Evolutionary conservation across 805 yeast genomes (phyloP), one percentile per base, ranked within the genome.

Genomic region (Starmerella etchellsii): DNA sequence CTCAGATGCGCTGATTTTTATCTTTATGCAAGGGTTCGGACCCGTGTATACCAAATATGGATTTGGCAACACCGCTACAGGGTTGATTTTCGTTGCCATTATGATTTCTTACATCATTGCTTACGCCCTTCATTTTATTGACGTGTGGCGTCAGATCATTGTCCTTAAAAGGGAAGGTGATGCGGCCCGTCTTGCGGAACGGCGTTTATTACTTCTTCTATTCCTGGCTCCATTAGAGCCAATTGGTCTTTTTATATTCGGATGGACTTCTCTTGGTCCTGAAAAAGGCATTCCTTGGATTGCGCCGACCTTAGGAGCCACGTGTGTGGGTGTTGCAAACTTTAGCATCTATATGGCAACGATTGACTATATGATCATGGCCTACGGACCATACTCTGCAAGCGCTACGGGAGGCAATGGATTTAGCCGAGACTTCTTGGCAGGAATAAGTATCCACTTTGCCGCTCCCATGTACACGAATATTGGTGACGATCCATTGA

Each of bases 371-470:
- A 64, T 64, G 68, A 58, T 63, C 15, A 62, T 64, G 3, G 63
- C 66, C 6, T 64, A 64, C 43, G 67, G 67, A 9, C 65, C 63
- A 2, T 64, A 62, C 49, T 61, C 68, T 24, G 66, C 69, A 0
- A 63, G 67, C 14, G 68, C 69, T 7, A 63, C 68, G 3, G 68
- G 68, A 8, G 68, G 68, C 26, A 64, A 64, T 42, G 69, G 67
- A 5, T 63, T 62, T 44, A 62, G 68, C 14, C 56, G 69, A 34
- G 69, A 64, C 40, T 58, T 63, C 41, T 46, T 64, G 33, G 67
- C 67, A 2, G 69, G 69, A 44, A 51, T 64, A 32, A 48, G 64
- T 9, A 56, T 65, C 13, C 60, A 63, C 61, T 62, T 56, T 39
- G 58, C 68, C 19, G 55, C 57, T 3, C 68, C 69, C 46, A 31